Conservation (phyloP, 2,329 filamentous ascomycete species). For the Diplocarpon mali region DNA sequence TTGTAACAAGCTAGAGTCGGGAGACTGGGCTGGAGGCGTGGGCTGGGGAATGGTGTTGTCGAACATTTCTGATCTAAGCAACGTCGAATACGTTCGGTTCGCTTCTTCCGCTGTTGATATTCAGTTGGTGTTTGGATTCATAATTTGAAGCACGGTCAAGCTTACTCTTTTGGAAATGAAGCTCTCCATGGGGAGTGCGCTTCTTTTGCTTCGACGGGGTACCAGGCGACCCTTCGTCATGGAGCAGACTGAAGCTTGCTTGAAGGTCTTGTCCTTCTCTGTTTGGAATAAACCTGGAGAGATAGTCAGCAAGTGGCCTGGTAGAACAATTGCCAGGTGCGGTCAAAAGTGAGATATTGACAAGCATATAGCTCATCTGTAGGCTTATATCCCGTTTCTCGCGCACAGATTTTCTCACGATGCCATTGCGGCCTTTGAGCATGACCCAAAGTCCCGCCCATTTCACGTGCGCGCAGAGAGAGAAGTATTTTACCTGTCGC, state of each 20-base stretch:
- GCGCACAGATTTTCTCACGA: no score
- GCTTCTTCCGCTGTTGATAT: slow-evolving; percentile 66
- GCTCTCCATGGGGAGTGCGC: slow-evolving; percentile 75
- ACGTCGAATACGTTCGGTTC: slow-evolving; percentile 79
- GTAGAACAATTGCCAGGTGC: no score
- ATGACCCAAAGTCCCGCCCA: not conserved
- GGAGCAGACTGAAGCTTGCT: slow-evolving; percentile 82
- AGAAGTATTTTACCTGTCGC: slow-evolving; percentile 34
- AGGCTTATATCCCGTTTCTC: no score
- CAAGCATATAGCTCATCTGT: no score
- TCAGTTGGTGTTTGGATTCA: not conserved
- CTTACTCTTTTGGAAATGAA: slow-evolving; percentile 89
- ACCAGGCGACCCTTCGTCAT: slow-evolving; percentile 86
- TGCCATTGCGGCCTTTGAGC: no score
- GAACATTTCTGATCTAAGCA: slow-evolving; percentile 86
- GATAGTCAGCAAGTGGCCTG: slow-evolving; percentile 15
- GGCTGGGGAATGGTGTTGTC: slow-evolving; percentile 79
- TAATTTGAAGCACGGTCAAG: slow-evolving; percentile 5
- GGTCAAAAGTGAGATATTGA: no score
- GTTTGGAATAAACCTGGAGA: slow-evolving; percentile 79
- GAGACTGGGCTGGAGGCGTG: slow-evolving; percentile 50
- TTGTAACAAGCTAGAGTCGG: slow-evolving; percentile 42
- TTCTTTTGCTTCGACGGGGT: slow-evolving; percentile 80
- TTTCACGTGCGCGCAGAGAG: not conserved
- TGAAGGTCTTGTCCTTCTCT: slow-evolving; percentile 86